These are phyloP conservation scores for Avicennia marina DNA, from an alignment of 257 asterid genomes.

Conservation along the genomic window DNA sequence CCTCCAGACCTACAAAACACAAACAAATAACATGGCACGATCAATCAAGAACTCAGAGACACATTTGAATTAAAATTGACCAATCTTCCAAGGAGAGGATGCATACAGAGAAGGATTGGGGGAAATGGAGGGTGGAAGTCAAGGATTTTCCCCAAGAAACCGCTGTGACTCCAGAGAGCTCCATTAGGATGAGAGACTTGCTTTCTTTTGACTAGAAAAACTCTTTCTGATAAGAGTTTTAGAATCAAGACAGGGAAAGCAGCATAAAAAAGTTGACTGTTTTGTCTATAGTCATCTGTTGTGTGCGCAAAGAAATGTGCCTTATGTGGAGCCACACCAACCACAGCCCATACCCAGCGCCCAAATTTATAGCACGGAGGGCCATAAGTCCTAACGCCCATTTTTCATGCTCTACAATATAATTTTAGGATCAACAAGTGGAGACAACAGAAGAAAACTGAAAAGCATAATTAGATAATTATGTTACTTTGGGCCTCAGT, in stretches of 20 bases:
- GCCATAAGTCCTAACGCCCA: too few species aligned
- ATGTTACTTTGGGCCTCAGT: too few species aligned
- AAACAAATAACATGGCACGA: not conserved
- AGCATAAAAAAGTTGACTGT: not conserved
- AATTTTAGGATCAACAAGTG: too few species aligned
- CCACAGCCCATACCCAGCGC: too few species aligned
- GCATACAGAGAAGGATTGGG: constrained; percentile 34
- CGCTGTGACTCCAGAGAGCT: constrained; percentile 40
- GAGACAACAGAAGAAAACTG: too few species aligned
- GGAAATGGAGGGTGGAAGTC: constrained; percentile 35
- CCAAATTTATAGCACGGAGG: too few species aligned
- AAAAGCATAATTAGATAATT: too few species aligned
- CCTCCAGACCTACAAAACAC: constrained; percentile 31
- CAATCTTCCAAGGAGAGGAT: not conserved
- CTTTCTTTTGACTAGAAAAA: not conserved
- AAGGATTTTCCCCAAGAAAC: constrained; percentile 55
- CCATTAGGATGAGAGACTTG: constrained; percentile 35
- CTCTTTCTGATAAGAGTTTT: not conserved
- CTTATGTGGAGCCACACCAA: too few species aligned
- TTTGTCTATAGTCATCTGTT: too few species aligned
- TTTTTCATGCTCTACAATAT: too few species aligned
- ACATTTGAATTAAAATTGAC: not conserved
- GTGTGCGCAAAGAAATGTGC: too few species aligned
- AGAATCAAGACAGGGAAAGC: not conserved
- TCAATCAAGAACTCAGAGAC: constrained; percentile 6